phyloP scores from a whole-genome alignment of 2,329 filamentous ascomycete genomes.

The Phialophora tarda region DNA sequence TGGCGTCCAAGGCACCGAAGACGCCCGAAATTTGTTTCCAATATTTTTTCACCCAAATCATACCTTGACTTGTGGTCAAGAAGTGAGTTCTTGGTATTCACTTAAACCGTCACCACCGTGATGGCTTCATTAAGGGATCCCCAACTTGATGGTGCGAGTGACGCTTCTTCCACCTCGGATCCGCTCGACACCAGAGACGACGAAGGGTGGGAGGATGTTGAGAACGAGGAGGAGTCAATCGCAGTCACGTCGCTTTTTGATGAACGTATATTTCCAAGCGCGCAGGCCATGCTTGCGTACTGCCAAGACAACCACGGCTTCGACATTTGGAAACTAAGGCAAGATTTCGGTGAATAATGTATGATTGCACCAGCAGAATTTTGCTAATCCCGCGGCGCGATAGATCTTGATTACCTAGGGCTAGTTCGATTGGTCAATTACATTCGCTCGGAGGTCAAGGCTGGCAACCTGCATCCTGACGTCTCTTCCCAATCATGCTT shows the following conservation, averaged over 20 bases:
- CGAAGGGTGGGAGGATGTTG: conserved; percentile 64
- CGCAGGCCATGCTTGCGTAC: conserved; percentile 69
- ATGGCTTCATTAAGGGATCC: conserved; percentile 13
- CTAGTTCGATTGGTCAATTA: conserved; percentile 78
- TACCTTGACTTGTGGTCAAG: not conserved
- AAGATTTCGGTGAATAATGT: conserved; percentile 53
- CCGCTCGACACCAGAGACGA: conserved; percentile 52
- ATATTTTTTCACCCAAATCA: not conserved
- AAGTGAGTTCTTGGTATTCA: not conserved
- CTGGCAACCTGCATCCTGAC: conserved; percentile 56
- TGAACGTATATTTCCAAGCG: conserved; percentile 67
- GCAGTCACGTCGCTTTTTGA: conserved; percentile 72
- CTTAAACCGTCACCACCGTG: not conserved
- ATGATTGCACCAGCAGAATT: conserved; percentile 11
- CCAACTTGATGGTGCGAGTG: conserved; percentile 22
- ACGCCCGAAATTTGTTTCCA: not conserved
- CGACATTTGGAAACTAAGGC: conserved; percentile 67
- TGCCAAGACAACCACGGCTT: conserved; percentile 70
- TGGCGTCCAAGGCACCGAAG: not conserved
- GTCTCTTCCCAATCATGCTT: conserved; percentile 68
- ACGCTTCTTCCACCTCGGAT: conserved; percentile 43
- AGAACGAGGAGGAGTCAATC: conserved; percentile 66
- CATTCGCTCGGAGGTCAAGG: conserved; percentile 55
- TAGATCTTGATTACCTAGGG: conserved; percentile 72
- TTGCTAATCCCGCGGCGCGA: conserved; percentile 19